Conservation (phyloP, 768 basidiomycete genomes). For the Pleurotus sapidus region DNA sequence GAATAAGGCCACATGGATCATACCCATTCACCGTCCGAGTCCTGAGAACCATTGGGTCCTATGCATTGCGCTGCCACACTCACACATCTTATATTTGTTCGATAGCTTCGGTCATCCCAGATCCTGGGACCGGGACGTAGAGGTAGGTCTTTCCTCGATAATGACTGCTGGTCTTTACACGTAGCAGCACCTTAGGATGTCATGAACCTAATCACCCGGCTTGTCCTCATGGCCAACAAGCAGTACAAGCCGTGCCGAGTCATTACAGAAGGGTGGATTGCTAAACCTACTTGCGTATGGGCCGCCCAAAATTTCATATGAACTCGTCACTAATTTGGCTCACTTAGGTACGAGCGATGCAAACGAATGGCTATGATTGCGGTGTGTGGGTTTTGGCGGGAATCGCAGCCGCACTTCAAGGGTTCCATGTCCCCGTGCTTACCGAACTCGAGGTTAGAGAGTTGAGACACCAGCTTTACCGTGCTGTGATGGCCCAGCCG, state of each 20-base stretch:
- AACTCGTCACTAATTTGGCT: no score
- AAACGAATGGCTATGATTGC: background rate
- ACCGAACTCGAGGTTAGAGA: background rate
- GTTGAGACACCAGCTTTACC: background rate
- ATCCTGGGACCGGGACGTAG: background rate
- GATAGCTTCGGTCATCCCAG: background rate
- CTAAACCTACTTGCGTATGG: background rate
- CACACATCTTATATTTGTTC: constrained; percentile 15
- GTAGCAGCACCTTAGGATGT: background rate
- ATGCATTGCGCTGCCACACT: constrained; percentile 14
- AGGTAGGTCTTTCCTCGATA: background rate
- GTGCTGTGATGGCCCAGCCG: background rate
- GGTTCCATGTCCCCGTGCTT: background rate
- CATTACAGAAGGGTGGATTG: background rate
- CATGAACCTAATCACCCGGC: background rate
- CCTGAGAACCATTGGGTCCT: constrained; percentile 30
- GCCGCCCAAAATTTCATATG: no score
- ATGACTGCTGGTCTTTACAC: background rate
- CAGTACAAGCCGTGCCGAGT: background rate
- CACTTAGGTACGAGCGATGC: background rate
- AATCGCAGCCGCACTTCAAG: background rate
- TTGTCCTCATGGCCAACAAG: background rate
- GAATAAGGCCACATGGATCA: constrained; percentile 28
- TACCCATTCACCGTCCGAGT: constrained; percentile 29
- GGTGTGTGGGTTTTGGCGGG: background rate